Percentiles rank a stretch among this genome's conserved stretches.
phyloP scores from a whole-genome alignment of 805 yeast species.

The Schwanniomyces occidentalis region DNA sequence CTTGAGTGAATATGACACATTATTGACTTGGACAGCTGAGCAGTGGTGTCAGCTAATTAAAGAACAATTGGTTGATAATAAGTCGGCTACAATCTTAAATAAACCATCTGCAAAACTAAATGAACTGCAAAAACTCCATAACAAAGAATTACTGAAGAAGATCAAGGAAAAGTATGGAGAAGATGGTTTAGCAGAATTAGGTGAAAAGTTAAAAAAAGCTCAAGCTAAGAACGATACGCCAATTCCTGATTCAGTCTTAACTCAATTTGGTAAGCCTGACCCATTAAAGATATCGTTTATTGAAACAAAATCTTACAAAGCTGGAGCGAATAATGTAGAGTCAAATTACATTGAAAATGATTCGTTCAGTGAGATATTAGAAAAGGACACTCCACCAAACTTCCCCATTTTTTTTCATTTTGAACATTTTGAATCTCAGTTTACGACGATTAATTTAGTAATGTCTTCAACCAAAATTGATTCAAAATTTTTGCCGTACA shows the following conservation, averaged over 20 bases:
- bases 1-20: slow-evolving; percentile 57
- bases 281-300: slow-evolving; percentile 75
- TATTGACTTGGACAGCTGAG: slow-evolving; percentile 59
- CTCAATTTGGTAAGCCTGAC: slow-evolving; percentile 68
- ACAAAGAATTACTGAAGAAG: slow-evolving; percentile 47
- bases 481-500: slow-evolving; percentile 56
- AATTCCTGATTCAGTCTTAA: slow-evolving; percentile 68
- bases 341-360: slow-evolving; percentile 30
- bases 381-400: slow-evolving; percentile 39
- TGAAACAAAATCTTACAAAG: slow-evolving; percentile 61
- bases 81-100: slow-evolving; percentile 67
- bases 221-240: slow-evolving; percentile 67
- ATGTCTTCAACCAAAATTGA: slow-evolving; percentile 57
- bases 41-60: slow-evolving; percentile 66
- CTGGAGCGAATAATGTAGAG: slow-evolving; percentile 47
- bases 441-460: slow-evolving; percentile 65
- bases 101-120: slow-evolving; percentile 69
- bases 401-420: slow-evolving; percentile 73
- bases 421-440: slow-evolving; percentile 79
- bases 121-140: slow-evolving; percentile 49
- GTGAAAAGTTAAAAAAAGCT: slow-evolving; percentile 57
- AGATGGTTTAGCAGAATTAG: slow-evolving; percentile 57
- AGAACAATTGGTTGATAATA: slow-evolving; percentile 56
- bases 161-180: slow-evolving; percentile 57
- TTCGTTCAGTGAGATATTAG: slow-evolving; percentile 14